A percentile compares a stretch with the other conserved stretches of the same genome.
Conservation (phyloP, 129 eudicot genomes). For the Ambrosia trifida region DNA sequence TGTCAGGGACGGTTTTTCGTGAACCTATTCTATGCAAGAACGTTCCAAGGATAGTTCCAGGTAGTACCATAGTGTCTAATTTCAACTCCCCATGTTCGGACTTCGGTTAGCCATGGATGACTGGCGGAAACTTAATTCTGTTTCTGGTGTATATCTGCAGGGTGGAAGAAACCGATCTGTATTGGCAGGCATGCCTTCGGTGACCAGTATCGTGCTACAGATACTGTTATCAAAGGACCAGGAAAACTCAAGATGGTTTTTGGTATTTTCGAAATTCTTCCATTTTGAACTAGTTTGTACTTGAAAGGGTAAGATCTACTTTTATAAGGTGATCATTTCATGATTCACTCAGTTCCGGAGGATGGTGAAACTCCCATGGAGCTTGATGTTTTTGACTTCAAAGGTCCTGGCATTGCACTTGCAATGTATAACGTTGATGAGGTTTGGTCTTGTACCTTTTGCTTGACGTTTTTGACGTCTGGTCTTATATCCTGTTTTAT, state of each 20-base stretch:
- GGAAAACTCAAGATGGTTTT: constrained; percentile 97
- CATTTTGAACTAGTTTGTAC: background rate
- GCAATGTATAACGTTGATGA: constrained; percentile 96
- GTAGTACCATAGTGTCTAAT: constrained; percentile 29
- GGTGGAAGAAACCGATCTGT: constrained; percentile 94
- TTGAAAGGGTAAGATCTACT: constrained; percentile 7
- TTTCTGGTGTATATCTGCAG: constrained; percentile 37
- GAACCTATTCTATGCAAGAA: constrained; percentile 88
- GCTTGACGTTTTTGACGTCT: no score
- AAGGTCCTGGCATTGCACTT: constrained; percentile 95
- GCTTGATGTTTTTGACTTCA: constrained; percentile 80
- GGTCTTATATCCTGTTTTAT: background rate
- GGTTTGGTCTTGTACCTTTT: constrained; percentile 46
- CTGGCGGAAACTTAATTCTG: constrained; percentile 2
- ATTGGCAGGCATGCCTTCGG: constrained; percentile 99
- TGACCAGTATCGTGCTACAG: constrained; percentile 99
- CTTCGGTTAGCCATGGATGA: constrained; percentile 10
- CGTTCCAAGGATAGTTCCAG: constrained; percentile 86
- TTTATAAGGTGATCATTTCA: constrained; percentile 13
- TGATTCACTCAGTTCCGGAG: constrained; percentile 64
- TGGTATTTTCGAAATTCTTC: constrained; percentile 43
- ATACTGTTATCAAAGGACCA: constrained; percentile 68
- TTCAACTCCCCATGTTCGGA: constrained; percentile 17
- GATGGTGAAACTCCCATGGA: constrained; percentile 69
- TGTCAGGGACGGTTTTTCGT: constrained; percentile 91